Evolutionary conservation across 192 early-diverging fungal species (phyloP), one percentile per base, ranked within the genome.

Genomic region (Pilobolus umbonatus): DNA sequence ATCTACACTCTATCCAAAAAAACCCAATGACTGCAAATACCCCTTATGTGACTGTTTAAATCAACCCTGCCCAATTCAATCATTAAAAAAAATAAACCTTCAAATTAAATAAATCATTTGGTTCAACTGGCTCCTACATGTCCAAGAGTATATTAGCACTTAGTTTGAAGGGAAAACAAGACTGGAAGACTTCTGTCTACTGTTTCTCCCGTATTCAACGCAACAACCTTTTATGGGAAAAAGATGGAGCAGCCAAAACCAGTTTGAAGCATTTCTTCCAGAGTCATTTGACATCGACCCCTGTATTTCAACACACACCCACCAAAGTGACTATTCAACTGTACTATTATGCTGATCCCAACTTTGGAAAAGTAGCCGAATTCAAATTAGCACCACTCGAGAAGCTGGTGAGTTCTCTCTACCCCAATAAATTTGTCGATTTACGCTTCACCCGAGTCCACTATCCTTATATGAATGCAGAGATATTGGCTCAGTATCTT

Each of bases 401-500:
- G 32, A 67, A 66, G 24, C 61, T 73, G 12, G 44, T 73, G 15
- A 32, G 47, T 9, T 40, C 57, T 5, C 44, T 73, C 42, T 73
- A 73, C 32, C 64, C 65, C 24, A 39, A 57, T 32, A 73, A 73
- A 60, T 61, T 55, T 50, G 65, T 73, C n/a, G 65, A 73, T 22
- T 44, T 73, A 11, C 60, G 61, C 17, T 52, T 67, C 25, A 40
- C 63, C 19, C 61, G 62, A 17, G 56, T 73, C 10, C 57, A 67
- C 46, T 73, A 73, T 46, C 71, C 71, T 48, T 73, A 73, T 30
- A 59, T 73, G 64, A 67, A 73, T 43, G 61, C 71, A 17, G 71
- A 73, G 29, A 73, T 73, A 35, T 61, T 73, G 17, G 71, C 71
- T 10, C 61, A 67, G 55, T 73, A 73, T 39, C 45, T 73, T 30